Percentiles rank a stretch among this genome's conserved stretches.
These are phyloP conservation scores for Coemansia sp. DNA, from an alignment of 192 early-diverging fungal species.

Conservation along the genomic window DNA sequence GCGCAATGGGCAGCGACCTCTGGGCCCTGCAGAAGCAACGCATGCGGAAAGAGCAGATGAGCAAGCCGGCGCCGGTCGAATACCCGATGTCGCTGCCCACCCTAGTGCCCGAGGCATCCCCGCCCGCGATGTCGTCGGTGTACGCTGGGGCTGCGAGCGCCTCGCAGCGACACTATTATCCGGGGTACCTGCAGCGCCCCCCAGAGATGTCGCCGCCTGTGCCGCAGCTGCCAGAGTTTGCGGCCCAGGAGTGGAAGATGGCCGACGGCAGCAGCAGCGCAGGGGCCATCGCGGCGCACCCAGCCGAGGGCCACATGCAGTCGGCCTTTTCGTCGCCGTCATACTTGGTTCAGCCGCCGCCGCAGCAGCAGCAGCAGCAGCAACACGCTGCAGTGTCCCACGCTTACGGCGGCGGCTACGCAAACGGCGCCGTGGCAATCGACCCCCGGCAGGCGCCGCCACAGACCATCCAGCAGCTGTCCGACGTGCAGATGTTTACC, in stretches of 20 bases:
- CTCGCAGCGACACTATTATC: slow-evolving; percentile 4
- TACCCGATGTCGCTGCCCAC: no score
- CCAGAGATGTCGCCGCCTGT: slow-evolving; percentile 1
- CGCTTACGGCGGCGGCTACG: slow-evolving; percentile 1
- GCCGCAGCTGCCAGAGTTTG: slow-evolving; percentile 16
- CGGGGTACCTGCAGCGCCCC: slow-evolving; percentile 4
- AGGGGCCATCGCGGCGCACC: not conserved
- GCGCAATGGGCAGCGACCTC: slow-evolving; percentile 43
- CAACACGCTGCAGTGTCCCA: slow-evolving; percentile 1
- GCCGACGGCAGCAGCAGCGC: not conserved
- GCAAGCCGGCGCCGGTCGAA: slow-evolving; percentile 5
- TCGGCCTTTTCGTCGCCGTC: slow-evolving; percentile 4
- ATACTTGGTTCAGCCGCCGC: slow-evolving; percentile 7
- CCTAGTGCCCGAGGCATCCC: no score
- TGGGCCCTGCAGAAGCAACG: slow-evolving; percentile 42
- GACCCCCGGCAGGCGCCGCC: slow-evolving; percentile 7
- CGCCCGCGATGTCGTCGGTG: no score
- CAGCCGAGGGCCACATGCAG: slow-evolving; percentile 1
- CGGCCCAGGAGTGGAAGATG: slow-evolving; percentile 9
- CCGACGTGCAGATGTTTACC: slow-evolving; percentile 6
- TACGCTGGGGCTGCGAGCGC: not conserved
- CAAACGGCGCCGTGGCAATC: not conserved
- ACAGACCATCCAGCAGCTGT: not conserved
- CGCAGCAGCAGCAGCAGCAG: slow-evolving; percentile 5
- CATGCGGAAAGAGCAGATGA: slow-evolving; percentile 32